These are phyloP conservation scores for Cytospora paraplurivora DNA, from an alignment of 2,329 filamentous ascomycete species.

Conservation along the genomic window DNA sequence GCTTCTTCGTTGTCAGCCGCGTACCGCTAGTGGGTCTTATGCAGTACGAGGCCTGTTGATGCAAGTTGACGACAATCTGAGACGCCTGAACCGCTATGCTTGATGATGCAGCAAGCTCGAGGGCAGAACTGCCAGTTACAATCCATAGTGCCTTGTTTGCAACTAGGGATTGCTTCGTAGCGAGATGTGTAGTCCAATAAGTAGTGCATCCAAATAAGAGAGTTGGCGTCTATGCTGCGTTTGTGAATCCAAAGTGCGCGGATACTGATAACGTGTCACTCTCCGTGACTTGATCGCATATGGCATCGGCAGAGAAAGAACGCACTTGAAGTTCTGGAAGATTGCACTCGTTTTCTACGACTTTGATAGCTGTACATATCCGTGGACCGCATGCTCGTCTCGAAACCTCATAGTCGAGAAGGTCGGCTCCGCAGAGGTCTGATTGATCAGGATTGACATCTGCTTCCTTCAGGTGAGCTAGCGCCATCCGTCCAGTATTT, in stretches of 20 bases:
- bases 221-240: background rate
- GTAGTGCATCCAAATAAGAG: background rate
- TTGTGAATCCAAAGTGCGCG: background rate
- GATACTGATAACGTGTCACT: background rate
- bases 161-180: background rate
- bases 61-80: background rate
- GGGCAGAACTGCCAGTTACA: background rate
- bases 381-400: background rate
- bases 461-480: background rate
- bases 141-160: background rate
- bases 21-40: background rate
- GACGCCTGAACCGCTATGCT: background rate
- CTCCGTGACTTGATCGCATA: background rate
- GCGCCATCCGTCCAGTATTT: background rate
- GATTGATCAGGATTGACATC: background rate
- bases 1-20: background rate
- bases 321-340: background rate
- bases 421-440: background rate
- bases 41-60: background rate
- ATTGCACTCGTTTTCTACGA: background rate
- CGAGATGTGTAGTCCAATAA: background rate
- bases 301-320: background rate
- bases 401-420: background rate
- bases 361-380: background rate
- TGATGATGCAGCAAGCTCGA: background rate